Conservation (phyloP, 495 filamentous ascomycete genomes). For the Hypoxylon subgilvum region DNA sequence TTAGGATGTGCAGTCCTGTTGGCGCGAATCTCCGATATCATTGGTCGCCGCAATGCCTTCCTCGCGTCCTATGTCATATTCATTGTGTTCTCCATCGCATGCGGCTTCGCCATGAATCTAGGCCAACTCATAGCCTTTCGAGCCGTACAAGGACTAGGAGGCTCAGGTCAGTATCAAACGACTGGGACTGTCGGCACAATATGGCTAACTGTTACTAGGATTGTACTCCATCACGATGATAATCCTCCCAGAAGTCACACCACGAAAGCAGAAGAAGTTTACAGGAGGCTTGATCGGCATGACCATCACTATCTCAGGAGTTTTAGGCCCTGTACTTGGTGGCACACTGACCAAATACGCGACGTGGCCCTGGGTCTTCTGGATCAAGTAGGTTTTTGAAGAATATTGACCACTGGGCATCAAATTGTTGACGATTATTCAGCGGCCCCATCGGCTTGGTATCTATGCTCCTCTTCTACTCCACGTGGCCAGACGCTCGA, state of each 20-base stretch:
- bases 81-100: constrained; percentile 60
- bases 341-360: constrained; percentile 47
- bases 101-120: constrained; percentile 54
- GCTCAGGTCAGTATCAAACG: constrained; percentile 46
- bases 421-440: constrained; percentile 6
- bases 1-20: constrained; percentile 55
- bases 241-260: constrained; percentile 58
- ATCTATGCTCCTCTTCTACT: constrained; percentile 54
- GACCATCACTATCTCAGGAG: constrained; percentile 45
- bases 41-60: constrained; percentile 58
- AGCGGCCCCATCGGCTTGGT: constrained; percentile 57
- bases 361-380: constrained; percentile 58
- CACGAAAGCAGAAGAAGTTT: constrained; percentile 42
- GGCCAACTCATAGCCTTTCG: constrained; percentile 54
- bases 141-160: constrained; percentile 54
- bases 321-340: constrained; percentile 55
- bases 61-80: constrained; percentile 57
- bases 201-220: constrained; percentile 33
- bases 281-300: constrained; percentile 46
- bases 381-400: constrained; percentile 50
- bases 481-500: constrained; percentile 51
- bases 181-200: background rate
- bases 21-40: constrained; percentile 58
- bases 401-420: too few relatives aligned
- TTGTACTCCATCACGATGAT: constrained; percentile 60